Conservation (phyloP, 768 basidiomycete species). For the Naganishia antarctica region DNA sequence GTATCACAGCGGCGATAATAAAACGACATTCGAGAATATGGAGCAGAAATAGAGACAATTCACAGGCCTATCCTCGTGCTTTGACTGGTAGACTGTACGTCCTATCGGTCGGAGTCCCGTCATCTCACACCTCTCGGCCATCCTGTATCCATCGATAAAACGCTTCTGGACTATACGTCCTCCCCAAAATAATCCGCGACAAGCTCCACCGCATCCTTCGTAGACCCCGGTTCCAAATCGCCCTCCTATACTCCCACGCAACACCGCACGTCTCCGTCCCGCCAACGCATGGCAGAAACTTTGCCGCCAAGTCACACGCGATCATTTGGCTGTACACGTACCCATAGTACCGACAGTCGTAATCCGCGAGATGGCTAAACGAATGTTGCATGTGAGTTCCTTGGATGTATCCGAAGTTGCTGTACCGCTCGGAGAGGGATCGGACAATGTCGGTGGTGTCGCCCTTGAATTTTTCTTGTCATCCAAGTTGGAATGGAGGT, state of each 20-base stretch:
- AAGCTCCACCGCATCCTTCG: not conserved
- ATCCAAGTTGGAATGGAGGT: slow-evolving; percentile 16
- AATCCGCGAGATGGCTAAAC: slow-evolving; percentile 7
- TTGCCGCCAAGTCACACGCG: not conserved
- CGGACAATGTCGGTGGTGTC: not conserved
- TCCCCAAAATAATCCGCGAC: slow-evolving; percentile 4
- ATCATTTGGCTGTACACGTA: slow-evolving; percentile 10
- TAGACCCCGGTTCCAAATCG: slow-evolving; percentile 17
- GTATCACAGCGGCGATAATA: too few relatives aligned
- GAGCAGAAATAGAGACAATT: too few relatives aligned
- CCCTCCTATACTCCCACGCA: not conserved
- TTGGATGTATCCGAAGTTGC: not conserved
- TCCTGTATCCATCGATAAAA: slow-evolving; percentile 12
- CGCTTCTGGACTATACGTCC: not conserved
- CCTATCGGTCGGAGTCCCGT: too few relatives aligned
- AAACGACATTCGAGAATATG: too few relatives aligned
- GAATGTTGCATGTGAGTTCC: slow-evolving; percentile 5
- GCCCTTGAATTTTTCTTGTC: not conserved
- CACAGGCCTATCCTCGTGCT: too few relatives aligned
- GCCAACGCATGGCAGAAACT: not conserved
- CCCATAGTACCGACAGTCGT: slow-evolving; percentile 18
- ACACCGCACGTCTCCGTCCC: not conserved
- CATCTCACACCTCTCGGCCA: not conserved
- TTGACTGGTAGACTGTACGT: too few relatives aligned
- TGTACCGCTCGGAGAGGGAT: not conserved